Conservation (phyloP, 768 basidiomycete species). For the Mrakia gelida region DNA sequence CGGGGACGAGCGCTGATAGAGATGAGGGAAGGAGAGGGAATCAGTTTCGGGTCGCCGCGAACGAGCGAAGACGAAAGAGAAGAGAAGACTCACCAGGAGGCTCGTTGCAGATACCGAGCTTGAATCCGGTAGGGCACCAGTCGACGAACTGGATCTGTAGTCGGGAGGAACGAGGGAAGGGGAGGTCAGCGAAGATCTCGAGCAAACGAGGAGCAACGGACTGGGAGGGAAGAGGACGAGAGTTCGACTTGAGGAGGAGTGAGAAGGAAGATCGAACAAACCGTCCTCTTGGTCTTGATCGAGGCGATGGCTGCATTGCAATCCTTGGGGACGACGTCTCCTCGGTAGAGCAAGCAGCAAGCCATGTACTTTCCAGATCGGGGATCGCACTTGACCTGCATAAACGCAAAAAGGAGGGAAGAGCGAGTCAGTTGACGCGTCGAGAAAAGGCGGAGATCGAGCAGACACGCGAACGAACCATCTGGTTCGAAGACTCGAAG, state of each 20-base stretch:
- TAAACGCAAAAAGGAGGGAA: conserved; percentile 7
- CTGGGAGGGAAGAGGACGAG: too few relatives aligned
- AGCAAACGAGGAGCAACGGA: too few relatives aligned
- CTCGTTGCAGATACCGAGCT: conserved; percentile 91
- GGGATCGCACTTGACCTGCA: conserved; percentile 76
- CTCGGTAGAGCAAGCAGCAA: conserved; percentile 85
- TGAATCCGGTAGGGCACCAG: conserved; percentile 73
- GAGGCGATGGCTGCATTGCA: conserved; percentile 84
- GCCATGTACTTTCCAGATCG: conserved; percentile 98
- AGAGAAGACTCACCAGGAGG: conserved; percentile 46
- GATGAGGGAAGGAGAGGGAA: not conserved
- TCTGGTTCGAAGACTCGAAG: conserved; percentile 94
- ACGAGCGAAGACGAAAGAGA: not conserved
- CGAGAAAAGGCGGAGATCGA: not conserved
- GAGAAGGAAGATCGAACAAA: conserved; percentile 43
- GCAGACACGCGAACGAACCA: conserved; percentile 52
- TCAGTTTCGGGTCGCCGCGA: too few relatives aligned
- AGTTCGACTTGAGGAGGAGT: not conserved
- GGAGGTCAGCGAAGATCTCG: too few relatives aligned
- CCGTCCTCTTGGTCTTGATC: conserved; percentile 96
- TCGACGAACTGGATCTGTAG: conserved; percentile 35
- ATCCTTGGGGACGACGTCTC: conserved; percentile 96
- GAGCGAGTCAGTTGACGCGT: not conserved
- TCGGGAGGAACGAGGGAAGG: not conserved
- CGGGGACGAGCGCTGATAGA: conserved; percentile 73